Evolutionary conservation across 73 alveolate species (phyloP).

Genomic region (Tetrahymena malaccensis): DNA sequence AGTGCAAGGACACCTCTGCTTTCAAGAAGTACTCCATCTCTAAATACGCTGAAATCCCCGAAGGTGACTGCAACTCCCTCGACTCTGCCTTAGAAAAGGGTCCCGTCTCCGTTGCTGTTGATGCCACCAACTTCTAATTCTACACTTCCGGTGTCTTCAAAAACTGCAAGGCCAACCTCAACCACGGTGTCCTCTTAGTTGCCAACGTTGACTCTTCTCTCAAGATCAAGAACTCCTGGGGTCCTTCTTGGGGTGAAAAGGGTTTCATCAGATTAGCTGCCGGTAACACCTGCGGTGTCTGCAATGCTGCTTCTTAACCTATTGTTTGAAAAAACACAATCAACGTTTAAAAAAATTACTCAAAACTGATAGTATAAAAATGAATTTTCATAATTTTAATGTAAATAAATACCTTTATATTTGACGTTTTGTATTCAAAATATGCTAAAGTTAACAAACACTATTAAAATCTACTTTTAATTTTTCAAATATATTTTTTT

Average conservation of each 20-base stretch:
- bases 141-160: slow-evolving; percentile 26
- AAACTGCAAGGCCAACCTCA: slow-evolving; percentile 37
- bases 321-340: neutral
- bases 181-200: slow-evolving; percentile 67
- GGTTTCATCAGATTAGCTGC: slow-evolving; percentile 75
- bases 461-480: too few relatives aligned
- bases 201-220: slow-evolving; percentile 30
- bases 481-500: too few relatives aligned
- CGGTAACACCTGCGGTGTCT: slow-evolving; percentile 52
- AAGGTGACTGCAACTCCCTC: neutral
- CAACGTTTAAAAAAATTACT: neutral
- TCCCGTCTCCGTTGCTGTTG: slow-evolving; percentile 53
- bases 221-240: slow-evolving; percentile 91
- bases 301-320: neutral
- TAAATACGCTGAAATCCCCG: neutral
- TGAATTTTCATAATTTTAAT: neutral
- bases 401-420: neutral
- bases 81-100: slow-evolving; percentile 24
- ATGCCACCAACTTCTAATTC: slow-evolving; percentile 53
- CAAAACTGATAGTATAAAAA: neutral
- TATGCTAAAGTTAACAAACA: too few relatives aligned
- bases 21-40: neutral
- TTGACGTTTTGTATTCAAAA: neutral
- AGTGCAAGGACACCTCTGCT: slow-evolving; percentile 24
- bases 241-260: slow-evolving; percentile 83